Evolutionary conservation across 139 green algal genomes (phyloP).

Genomic region (Zygnema circumcarinatum): DNA sequence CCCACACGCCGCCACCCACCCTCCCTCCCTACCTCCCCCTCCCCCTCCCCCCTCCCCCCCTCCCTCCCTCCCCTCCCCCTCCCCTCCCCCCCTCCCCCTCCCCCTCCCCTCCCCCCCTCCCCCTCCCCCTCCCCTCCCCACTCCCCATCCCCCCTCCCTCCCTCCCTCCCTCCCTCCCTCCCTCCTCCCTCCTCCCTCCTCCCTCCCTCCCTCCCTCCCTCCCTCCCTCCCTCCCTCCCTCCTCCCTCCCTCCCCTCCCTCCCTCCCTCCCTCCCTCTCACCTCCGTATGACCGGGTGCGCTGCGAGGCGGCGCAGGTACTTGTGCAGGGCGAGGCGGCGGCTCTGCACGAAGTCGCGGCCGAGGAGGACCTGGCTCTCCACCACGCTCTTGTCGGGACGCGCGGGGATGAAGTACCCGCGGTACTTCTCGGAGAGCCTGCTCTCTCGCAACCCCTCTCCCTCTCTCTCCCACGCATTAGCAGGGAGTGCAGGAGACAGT

Average conservation of each 20-base stretch:
- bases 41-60: too few relatives aligned
- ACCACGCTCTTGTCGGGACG: conserved; percentile 88
- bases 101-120: too few relatives aligned
- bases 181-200: too few relatives aligned
- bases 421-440: conserved; percentile 74
- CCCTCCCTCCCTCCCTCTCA: neutral
- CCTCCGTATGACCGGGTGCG: conserved; percentile 76
- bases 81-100: too few relatives aligned
- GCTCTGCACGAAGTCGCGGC: conserved; percentile 83
- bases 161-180: too few relatives aligned
- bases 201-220: too few relatives aligned
- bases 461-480: neutral
- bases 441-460: neutral
- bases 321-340: conserved; percentile 77
- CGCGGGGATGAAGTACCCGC: conserved; percentile 88
- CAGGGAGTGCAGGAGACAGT: neutral
- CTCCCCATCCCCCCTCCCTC: too few relatives aligned
- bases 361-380: conserved; percentile 68
- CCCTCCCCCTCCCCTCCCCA: too few relatives aligned
- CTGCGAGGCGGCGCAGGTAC: conserved; percentile 81
- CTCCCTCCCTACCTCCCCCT: too few relatives aligned
- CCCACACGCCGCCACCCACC: too few relatives aligned
- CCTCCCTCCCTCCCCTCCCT: neutral
- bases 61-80: too few relatives aligned
- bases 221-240: neutral